phyloP scores from a whole-genome alignment of 2,329 filamentous ascomycete species.

The Ceratocystis diversiconidia region DNA sequence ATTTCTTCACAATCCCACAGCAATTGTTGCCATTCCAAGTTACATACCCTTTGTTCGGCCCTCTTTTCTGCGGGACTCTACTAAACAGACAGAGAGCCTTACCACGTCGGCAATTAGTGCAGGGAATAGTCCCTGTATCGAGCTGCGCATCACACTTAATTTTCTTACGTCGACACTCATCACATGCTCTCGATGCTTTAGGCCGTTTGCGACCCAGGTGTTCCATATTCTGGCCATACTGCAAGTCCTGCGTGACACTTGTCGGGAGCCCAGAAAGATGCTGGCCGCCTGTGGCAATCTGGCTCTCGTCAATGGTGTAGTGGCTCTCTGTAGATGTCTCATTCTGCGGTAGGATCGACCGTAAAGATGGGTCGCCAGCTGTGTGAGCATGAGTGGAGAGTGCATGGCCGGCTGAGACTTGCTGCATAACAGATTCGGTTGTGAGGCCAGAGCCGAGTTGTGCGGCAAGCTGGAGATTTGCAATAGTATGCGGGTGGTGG shows the following conservation, averaged over 20 bases:
- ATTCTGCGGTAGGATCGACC: slow-evolving; percentile 32
- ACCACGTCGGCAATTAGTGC: slow-evolving; percentile 67
- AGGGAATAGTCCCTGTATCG: slow-evolving; percentile 58
- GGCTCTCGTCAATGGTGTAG: slow-evolving; percentile 16
- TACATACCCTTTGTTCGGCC: slow-evolving; percentile 75
- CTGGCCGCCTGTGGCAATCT: slow-evolving; percentile 8
- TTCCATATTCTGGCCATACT: slow-evolving; percentile 20
- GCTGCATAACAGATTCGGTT: background rate
- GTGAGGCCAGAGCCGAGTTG: background rate
- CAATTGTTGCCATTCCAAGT: slow-evolving; percentile 28
- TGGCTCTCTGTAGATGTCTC: slow-evolving; percentile 16
- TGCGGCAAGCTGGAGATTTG: background rate
- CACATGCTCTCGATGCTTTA: slow-evolving; percentile 78
- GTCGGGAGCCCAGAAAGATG: slow-evolving; percentile 1
- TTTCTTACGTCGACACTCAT: slow-evolving; percentile 80
- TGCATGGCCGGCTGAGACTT: background rate
- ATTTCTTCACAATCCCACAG: slow-evolving; percentile 1
- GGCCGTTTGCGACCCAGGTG: slow-evolving; percentile 57
- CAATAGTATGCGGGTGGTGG: background rate
- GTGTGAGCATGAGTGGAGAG: background rate
- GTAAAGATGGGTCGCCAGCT: slow-evolving; percentile 27
- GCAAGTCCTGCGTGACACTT: slow-evolving; percentile 20
- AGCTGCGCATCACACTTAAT: slow-evolving; percentile 75
- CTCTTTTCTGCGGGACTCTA: slow-evolving; percentile 73
- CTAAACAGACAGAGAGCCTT: slow-evolving; percentile 72